Evolutionary conservation across 768 basidiomycete species (phyloP), one percentile per base, ranked within the genome.

Genomic region (Austroboletus festivus): DNA sequence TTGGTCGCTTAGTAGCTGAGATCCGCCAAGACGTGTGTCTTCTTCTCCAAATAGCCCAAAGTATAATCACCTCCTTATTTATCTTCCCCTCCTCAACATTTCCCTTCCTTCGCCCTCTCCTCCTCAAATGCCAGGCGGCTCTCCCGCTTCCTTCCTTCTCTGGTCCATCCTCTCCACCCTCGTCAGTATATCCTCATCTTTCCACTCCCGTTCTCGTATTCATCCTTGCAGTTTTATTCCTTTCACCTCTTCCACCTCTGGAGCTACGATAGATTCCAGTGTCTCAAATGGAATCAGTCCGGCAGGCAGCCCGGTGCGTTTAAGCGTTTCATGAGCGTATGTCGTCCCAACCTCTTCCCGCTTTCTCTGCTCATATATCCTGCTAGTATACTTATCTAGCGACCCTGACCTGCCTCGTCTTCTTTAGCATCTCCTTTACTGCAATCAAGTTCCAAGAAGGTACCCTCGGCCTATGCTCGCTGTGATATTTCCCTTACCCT

Each of bases 251-350:
- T 78, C 56, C 89, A 91, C 64, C 76, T 91, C n/a, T 91, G 86
- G 85, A 73, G 71, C 53, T 91, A 89, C 59, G 89, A 91, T 69
- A 75, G 69, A 50, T 86, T 89, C 67, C 75, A 81, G 52, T 89
- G 89, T 66, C 67, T 89, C 39, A 77, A 72, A 65, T 89, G 87
- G 86, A 75, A 35, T 41, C 54, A 81, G 61, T 75, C 82, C 13
- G 86, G 86, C 28, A 76, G 86, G 44, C 86, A 87, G 63, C 86
- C 85, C 48, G 89, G 89, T 47, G 82, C 89, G 12, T 92, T 92
- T 78, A 90, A 86, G 69, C 77, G 90, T 43, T 76, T 92, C 61
- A 92, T 92, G 89, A 91, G 86, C n/a, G 86, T 89, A 61, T 61
- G 82, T 73, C n/a, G 22, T 4, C 26, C 22, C 44, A 19, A 39